Conservation (phyloP, 352 stramenopile species). For the Globisporangium middletonii region DNA sequence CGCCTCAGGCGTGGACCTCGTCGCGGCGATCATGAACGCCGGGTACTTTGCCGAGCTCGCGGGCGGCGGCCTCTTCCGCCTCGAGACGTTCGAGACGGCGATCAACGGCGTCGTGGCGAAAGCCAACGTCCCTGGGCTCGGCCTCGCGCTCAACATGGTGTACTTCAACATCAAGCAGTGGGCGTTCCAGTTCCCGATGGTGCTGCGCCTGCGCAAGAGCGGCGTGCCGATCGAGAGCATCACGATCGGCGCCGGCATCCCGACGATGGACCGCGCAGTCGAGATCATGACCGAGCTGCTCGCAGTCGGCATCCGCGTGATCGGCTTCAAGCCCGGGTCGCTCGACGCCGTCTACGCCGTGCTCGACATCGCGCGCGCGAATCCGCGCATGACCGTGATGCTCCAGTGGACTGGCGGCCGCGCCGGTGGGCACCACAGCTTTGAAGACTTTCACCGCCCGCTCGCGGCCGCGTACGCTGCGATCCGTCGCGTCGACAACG, state of each 20-base stretch:
- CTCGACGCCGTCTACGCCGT: slow-evolving; percentile 70
- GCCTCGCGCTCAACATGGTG: slow-evolving; percentile 86
- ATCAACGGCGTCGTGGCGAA: slow-evolving; percentile 66
- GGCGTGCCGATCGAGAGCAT: slow-evolving; percentile 85
- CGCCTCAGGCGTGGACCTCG: slow-evolving; percentile 70
- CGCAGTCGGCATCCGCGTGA: slow-evolving; percentile 60
- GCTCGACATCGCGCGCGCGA: slow-evolving; percentile 57
- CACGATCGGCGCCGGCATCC: slow-evolving; percentile 82
- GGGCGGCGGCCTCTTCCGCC: slow-evolving; percentile 59
- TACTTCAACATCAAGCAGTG: slow-evolving; percentile 88
- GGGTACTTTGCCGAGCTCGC: slow-evolving; percentile 80
- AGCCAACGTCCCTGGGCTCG: slow-evolving; percentile 53
- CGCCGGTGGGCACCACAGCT: slow-evolving; percentile 84
- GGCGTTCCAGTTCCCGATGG: slow-evolving; percentile 88
- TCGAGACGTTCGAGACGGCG: slow-evolving; percentile 61
- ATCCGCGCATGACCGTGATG: slow-evolving; percentile 62
- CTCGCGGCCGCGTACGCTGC: slow-evolving; percentile 67
- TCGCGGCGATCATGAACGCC: slow-evolving; percentile 75
- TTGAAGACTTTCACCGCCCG: slow-evolving; percentile 84
- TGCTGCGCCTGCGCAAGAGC: slow-evolving; percentile 71
- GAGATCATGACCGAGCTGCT: slow-evolving; percentile 75
- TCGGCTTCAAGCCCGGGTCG: slow-evolving; percentile 85
- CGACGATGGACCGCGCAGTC: slow-evolving; percentile 67
- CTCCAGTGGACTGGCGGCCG: slow-evolving; percentile 85
- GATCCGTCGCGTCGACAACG: slow-evolving; percentile 72